Evolutionary conservation across 108 stramenopile species (phyloP).

Genomic region (Fragilaria crotonensis): DNA sequence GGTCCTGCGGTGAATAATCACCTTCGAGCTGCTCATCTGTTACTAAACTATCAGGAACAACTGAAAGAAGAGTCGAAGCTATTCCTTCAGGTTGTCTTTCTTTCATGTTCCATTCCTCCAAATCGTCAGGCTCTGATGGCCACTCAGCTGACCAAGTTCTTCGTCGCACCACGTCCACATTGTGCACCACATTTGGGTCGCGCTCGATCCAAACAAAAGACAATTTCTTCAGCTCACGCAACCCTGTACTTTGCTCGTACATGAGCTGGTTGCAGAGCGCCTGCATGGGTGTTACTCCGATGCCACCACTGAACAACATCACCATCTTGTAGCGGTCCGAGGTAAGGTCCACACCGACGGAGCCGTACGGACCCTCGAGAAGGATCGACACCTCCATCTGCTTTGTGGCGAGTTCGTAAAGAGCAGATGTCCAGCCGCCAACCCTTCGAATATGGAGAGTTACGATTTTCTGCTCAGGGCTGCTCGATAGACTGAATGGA

Average conservation of each 20-base stretch:
- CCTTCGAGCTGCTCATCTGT: conserved; percentile 8
- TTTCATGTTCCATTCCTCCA: conserved; percentile 2
- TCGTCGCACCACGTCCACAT: conserved; percentile 3
- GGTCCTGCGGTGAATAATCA: conserved; percentile 4
- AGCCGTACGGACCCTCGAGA: conserved; percentile 45
- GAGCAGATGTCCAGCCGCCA: conserved; percentile 33
- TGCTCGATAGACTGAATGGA: conserved; percentile 26
- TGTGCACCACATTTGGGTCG: conserved; percentile 13
- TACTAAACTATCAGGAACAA: neutral
- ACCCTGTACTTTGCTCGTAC: conserved; percentile 12
- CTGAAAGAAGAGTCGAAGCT: conserved; percentile 6
- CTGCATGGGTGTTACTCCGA: conserved; percentile 36
- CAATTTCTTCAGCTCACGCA: conserved; percentile 25
- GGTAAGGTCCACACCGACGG: conserved; percentile 24
- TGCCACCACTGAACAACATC: conserved; percentile 39
- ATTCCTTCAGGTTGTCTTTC: neutral
- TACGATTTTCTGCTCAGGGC: conserved; percentile 10
- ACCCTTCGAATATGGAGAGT: conserved; percentile 30
- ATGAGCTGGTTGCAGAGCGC: conserved; percentile 18
- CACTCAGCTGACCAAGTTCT: neutral
- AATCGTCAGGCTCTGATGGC: neutral
- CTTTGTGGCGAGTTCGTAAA: conserved; percentile 21
- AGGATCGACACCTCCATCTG: conserved; percentile 14
- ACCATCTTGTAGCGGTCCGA: conserved; percentile 29
- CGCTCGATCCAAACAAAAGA: conserved; percentile 31